Evolutionary conservation across 306 rosid species (phyloP).

Genomic region (Mimosa pudica): DNA sequence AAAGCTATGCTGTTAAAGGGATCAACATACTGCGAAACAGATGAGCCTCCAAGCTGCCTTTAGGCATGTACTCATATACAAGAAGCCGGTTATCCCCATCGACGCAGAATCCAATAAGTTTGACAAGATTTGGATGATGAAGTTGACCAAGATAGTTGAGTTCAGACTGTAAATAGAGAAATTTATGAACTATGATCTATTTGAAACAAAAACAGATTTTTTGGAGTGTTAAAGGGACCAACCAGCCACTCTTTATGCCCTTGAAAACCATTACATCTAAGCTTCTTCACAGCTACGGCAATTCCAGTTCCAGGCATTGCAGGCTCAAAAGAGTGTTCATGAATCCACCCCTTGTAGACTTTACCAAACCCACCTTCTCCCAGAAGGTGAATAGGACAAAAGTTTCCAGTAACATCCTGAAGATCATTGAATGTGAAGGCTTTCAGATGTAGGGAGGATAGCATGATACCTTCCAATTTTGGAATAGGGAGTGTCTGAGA

Average conservation of each 20-base stretch:
- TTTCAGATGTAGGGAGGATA: constrained; percentile 57
- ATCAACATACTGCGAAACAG: constrained; percentile 61
- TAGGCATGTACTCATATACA: constrained; percentile 74
- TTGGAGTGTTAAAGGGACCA: constrained; percentile 5
- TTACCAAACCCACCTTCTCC: constrained; percentile 84
- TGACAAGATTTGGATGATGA: constrained; percentile 76
- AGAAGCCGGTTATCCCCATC: constrained; percentile 68
- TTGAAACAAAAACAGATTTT: neutral
- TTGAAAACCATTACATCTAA: constrained; percentile 67
- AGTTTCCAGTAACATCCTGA: constrained; percentile 62
- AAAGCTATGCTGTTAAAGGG: neutral
- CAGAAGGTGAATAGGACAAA: constrained; percentile 59
- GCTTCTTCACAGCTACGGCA: constrained; percentile 72
- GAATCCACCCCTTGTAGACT: constrained; percentile 77
- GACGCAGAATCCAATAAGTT: constrained; percentile 68
- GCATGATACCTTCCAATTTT: constrained; percentile 65
- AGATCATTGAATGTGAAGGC: constrained; percentile 67
- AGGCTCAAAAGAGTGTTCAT: constrained; percentile 48
- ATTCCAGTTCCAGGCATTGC: constrained; percentile 63
- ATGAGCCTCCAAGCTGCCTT: constrained; percentile 75
- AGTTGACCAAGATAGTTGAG: constrained; percentile 71
- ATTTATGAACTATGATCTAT: constrained; percentile 20
- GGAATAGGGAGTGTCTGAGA: constrained; percentile 43
- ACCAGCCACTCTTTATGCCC: constrained; percentile 90
- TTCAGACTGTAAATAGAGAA: constrained; percentile 55